A percentile compares a stretch with the other conserved stretches of the same genome.
Evolutionary conservation across 1,284 basidiomycete genomes (phyloP).

Genomic region (Rhodotorula mucilaginosa): DNA sequence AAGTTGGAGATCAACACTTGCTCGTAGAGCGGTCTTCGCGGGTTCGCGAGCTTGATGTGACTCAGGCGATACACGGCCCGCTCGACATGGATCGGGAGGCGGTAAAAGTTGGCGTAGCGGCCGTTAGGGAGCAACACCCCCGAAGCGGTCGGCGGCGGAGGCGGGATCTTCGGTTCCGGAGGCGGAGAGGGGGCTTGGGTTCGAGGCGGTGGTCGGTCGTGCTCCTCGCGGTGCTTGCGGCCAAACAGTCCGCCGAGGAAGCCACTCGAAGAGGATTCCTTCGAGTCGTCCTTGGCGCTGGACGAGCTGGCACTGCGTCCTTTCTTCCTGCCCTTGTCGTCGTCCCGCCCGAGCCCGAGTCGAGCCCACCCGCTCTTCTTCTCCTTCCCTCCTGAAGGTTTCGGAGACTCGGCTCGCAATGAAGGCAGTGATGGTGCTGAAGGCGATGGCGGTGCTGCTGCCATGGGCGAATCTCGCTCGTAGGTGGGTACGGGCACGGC

Average conservation of each 20-base stretch:
- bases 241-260: slow-evolving; percentile 88
- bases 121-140: slow-evolving; percentile 53
- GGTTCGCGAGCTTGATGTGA: slow-evolving; percentile 99
- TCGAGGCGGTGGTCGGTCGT: slow-evolving; percentile 33
- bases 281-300: slow-evolving; percentile 10
- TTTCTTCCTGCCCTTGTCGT: slow-evolving; percentile 33
- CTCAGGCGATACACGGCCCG: slow-evolving; percentile 87
- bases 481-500: slow-evolving; percentile 38
- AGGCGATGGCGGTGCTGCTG: no score
- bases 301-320: slow-evolving; percentile 8
- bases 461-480: slow-evolving; percentile 39
- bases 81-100: slow-evolving; percentile 97
- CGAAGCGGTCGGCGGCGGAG: slow-evolving; percentile 54
- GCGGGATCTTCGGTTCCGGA: slow-evolving; percentile 48
- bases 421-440: slow-evolving; percentile 40
- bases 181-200: slow-evolving; percentile 42
- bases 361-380: slow-evolving; percentile 64
- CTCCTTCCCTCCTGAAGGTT: slow-evolving; percentile 59
- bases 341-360: slow-evolving; percentile 46
- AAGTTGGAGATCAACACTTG: slow-evolving; percentile 98
- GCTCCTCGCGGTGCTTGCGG: slow-evolving; percentile 73
- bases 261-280: slow-evolving; percentile 49
- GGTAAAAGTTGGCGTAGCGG: slow-evolving; percentile 61
- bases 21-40: slow-evolving; percentile 90
- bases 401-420: not conserved